phyloP scores from a whole-genome alignment of 2,329 filamentous ascomycete genomes.

The Myriosclerotinia scirpicola region DNA sequence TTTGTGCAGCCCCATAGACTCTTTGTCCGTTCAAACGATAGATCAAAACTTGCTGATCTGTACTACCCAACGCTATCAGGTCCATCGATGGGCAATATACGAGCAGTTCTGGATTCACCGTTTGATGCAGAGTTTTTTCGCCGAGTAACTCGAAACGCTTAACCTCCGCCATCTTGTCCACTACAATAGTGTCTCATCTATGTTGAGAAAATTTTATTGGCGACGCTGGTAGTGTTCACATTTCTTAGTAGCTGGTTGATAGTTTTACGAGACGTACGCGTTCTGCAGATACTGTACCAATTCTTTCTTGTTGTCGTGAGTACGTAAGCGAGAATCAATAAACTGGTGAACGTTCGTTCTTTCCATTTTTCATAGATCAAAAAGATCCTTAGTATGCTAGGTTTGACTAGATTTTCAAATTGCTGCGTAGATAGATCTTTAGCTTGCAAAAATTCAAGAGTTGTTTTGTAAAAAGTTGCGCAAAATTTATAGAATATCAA shows the following conservation, averaged over 20 bases:
- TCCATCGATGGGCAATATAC: conserved; percentile 84
- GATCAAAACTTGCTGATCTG: conserved; percentile 68
- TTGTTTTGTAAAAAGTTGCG: background rate
- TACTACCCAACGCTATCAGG: conserved; percentile 71
- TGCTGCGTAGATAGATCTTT: background rate
- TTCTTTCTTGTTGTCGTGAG: conserved; percentile 3
- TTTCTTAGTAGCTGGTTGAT: conserved; percentile 7
- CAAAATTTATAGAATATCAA: conserved; percentile 6
- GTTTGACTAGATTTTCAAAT: background rate
- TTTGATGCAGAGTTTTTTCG: conserved; percentile 57
- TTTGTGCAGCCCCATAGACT: conserved; percentile 53
- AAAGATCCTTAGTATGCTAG: background rate
- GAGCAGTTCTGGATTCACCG: conserved; percentile 58
- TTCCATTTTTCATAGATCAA: background rate
- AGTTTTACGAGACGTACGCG: background rate
- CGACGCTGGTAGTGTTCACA: conserved; percentile 7
- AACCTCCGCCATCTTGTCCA: conserved; percentile 29
- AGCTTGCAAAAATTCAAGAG: background rate
- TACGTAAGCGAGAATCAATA: conserved; percentile 18
- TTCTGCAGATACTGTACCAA: conserved; percentile 1
- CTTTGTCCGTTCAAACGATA: conserved; percentile 76
- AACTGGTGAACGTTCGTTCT: conserved; percentile 6
- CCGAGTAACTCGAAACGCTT: conserved; percentile 47
- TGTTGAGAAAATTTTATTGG: background rate
- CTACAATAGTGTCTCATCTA: background rate